phyloP scores from a whole-genome alignment of 2,329 filamentous ascomycete genomes.

The Aspergillus costaricaensis region DNA sequence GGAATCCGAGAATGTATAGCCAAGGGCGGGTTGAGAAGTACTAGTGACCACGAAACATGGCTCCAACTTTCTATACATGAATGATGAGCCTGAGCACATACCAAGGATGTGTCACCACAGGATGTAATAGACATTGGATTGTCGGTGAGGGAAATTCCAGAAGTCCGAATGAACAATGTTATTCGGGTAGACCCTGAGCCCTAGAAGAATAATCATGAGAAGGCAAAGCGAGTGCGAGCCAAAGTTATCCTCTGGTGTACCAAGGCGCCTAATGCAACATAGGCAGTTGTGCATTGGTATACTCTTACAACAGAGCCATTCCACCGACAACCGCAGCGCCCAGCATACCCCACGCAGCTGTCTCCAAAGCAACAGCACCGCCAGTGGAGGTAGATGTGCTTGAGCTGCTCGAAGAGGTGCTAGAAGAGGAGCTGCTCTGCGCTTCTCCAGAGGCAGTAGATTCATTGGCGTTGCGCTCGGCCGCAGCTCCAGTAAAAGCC shows the following conservation, averaged over 20 bases:
- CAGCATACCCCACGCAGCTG: slow-evolving; percentile 41
- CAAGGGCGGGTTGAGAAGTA: no score
- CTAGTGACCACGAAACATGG: no score
- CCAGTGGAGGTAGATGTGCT: slow-evolving; percentile 28
- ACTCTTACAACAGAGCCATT: slow-evolving; percentile 33
- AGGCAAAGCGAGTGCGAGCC: no score
- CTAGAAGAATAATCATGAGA: no score
- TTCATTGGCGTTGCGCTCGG: slow-evolving; percentile 48
- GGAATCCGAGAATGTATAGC: no score
- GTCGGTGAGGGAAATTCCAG: no score
- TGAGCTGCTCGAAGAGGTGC: slow-evolving; percentile 1
- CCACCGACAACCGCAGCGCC: slow-evolving; percentile 37
- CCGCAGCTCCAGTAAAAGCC: slow-evolving; percentile 42
- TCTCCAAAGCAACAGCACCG: slow-evolving; percentile 34
- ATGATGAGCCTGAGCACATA: no score
- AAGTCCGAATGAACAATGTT: no score
- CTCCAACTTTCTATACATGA: no score
- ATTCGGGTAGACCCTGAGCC: no score
- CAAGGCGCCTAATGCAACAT: not conserved
- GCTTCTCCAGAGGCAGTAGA: slow-evolving; percentile 38
- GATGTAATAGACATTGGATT: no score
- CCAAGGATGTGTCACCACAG: no score
- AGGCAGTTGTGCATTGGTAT: not conserved
- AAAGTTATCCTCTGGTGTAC: not conserved
- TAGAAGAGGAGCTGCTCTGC: slow-evolving; percentile 28